These are phyloP conservation scores for Barnettozyma sp. DNA, from an alignment of 805 yeast genomes.

Conservation along the genomic window DNA sequence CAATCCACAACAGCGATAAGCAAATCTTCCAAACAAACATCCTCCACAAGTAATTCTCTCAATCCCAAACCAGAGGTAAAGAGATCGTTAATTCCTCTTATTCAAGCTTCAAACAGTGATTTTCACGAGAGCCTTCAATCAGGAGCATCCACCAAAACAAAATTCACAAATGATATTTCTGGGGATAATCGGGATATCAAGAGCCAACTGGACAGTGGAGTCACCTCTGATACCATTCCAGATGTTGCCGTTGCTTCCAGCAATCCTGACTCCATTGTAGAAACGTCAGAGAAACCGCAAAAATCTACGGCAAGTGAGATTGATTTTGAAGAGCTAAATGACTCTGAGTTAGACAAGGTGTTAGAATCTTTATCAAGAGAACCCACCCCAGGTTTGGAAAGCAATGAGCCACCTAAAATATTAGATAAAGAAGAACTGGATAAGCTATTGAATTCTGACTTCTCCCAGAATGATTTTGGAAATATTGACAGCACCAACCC, in stretches of 20 bases:
- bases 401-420: conserved; percentile 6
- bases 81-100: not conserved
- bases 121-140: not conserved
- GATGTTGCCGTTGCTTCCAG: too few relatives aligned
- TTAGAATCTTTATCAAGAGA: conserved; percentile 24
- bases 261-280: too few relatives aligned
- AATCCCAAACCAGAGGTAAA: not conserved
- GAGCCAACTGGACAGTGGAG: too few relatives aligned
- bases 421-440: conserved; percentile 25
- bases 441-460: conserved; percentile 19
- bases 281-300: not conserved
- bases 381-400: conserved; percentile 23
- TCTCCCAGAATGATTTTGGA: conserved; percentile 9
- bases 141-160: not conserved
- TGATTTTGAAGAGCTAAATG: conserved; percentile 15
- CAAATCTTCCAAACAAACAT: not conserved
- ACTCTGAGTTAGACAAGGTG: conserved; percentile 24
- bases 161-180: too few relatives aligned
- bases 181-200: too few relatives aligned
- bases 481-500: not conserved
- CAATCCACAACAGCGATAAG: too few relatives aligned
- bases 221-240: too few relatives aligned
- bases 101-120: not conserved
- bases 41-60: not conserved
- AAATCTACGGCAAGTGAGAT: not conserved